Conservation (phyloP, 371 early-diverging fungal species). For the Rhizopus stolonifer region DNA sequence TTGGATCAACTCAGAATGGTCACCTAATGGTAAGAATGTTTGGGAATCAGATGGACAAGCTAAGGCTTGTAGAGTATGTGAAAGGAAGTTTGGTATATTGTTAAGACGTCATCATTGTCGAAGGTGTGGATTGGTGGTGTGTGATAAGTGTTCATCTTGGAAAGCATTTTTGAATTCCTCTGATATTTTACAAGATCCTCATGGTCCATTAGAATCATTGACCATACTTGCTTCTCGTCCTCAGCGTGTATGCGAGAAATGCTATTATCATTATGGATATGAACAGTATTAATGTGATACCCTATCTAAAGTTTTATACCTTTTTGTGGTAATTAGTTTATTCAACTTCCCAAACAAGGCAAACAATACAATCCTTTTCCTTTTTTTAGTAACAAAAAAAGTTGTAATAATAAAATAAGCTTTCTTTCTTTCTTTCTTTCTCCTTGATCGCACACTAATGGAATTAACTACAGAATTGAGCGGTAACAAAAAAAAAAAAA, state of each 20-base stretch:
- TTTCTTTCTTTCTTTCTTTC: too few species aligned
- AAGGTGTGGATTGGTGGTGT: slow-evolving; percentile 75
- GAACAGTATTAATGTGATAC: neutral
- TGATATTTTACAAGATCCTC: slow-evolving; percentile 49
- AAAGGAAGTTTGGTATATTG: slow-evolving; percentile 56
- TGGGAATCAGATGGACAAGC: slow-evolving; percentile 73
- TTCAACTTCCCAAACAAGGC: slow-evolving; percentile 11
- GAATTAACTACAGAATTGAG: too few species aligned
- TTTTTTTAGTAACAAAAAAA: too few species aligned
- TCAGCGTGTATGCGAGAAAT: slow-evolving; percentile 54
- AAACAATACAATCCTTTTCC: slow-evolving; percentile 17
- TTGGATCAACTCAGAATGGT: slow-evolving; percentile 4
- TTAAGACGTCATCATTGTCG: slow-evolving; percentile 79
- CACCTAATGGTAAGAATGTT: slow-evolving; percentile 17
- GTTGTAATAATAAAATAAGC: too few species aligned
- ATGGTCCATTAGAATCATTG: slow-evolving; percentile 19
- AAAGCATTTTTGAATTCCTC: slow-evolving; percentile 46
- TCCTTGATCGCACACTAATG: too few species aligned
- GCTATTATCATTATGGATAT: slow-evolving; percentile 24
- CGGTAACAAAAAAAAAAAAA: too few species aligned
- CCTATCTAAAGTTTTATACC: slow-evolving; percentile 15
- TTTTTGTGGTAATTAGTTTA: too few species aligned
- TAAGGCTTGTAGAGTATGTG: slow-evolving; percentile 58
- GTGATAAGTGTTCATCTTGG: slow-evolving; percentile 64
- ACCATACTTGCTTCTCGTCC: slow-evolving; percentile 28